Conservation (phyloP, 1,139 yeast genomes). For the Yamadazyma sp. region DNA sequence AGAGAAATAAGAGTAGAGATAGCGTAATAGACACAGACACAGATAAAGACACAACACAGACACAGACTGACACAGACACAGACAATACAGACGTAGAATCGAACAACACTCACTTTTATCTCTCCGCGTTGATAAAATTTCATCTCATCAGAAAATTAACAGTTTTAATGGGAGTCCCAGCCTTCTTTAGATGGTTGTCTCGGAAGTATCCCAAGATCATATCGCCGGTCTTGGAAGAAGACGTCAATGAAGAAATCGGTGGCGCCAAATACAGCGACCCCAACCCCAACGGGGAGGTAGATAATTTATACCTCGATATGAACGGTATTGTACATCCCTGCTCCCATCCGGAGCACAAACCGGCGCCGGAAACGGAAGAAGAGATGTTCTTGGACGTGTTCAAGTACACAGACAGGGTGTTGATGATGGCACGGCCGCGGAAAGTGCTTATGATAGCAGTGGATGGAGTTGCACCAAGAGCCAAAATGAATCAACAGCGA, state of each 20-base stretch:
- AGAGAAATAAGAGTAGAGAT: not conserved
- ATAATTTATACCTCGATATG: constrained; percentile 90
- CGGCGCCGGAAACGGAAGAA: constrained; percentile 87
- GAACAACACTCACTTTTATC: not conserved
- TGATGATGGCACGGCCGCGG: constrained; percentile 93
- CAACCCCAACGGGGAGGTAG: constrained; percentile 94
- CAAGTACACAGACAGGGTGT: constrained; percentile 83
- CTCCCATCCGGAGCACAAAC: constrained; percentile 96
- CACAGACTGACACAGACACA: too few relatives aligned
- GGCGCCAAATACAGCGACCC: constrained; percentile 73
- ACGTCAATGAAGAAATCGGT: constrained; percentile 44
- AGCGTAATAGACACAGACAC: not conserved
- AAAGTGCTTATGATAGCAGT: constrained; percentile 92
- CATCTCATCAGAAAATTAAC: not conserved
- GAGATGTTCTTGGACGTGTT: constrained; percentile 93
- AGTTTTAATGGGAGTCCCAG: constrained; percentile 77
- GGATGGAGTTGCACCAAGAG: constrained; percentile 99
- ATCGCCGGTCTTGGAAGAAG: constrained; percentile 84
- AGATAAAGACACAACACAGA: too few relatives aligned
- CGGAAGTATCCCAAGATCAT: constrained; percentile 92
- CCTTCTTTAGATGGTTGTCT: constrained; percentile 95
- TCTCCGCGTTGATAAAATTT: not conserved
- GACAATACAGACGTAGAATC: too few relatives aligned
- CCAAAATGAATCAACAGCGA: constrained; percentile 98
- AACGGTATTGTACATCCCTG: constrained; percentile 98